These are phyloP conservation scores for Candida ovalis DNA, from an alignment of 805 yeast genomes.

Conservation along the genomic window DNA sequence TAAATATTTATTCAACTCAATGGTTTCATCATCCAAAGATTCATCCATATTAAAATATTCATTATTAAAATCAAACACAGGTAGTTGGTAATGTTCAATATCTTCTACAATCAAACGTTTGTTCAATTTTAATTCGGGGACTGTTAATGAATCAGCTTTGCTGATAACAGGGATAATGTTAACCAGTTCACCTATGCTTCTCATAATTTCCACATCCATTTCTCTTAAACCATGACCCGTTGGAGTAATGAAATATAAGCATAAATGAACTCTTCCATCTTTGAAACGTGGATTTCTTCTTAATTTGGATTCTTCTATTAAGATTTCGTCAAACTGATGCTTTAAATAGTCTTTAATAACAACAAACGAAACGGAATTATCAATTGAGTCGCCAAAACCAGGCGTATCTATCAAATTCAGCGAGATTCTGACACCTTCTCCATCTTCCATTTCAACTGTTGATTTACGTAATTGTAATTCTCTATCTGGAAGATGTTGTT, in stretches of 20 bases:
- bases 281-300: constrained; percentile 82
- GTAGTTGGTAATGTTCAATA: constrained; percentile 63
- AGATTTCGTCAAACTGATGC: constrained; percentile 79
- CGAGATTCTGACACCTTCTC: constrained; percentile 79
- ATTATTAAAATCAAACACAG: constrained; percentile 73
- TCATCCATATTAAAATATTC: constrained; percentile 40
- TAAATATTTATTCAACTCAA: constrained; percentile 34
- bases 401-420: constrained; percentile 79
- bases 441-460: constrained; percentile 79
- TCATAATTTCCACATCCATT: constrained; percentile 71
- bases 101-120: constrained; percentile 76
- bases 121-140: constrained; percentile 63
- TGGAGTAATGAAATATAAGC: constrained; percentile 71
- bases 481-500: constrained; percentile 44
- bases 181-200: constrained; percentile 61
- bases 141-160: constrained; percentile 76
- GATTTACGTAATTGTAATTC: constrained; percentile 70
- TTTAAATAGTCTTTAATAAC: constrained; percentile 73
- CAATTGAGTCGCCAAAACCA: constrained; percentile 73
- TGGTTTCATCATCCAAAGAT: constrained; percentile 27
- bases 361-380: constrained; percentile 64
- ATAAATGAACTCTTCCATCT: constrained; percentile 77
- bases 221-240: constrained; percentile 66
- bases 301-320: constrained; percentile 75
- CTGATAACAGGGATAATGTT: constrained; percentile 82